Evolutionary conservation across 1,139 yeast species (phyloP), one percentile per base, ranked within the genome.

Genomic region (Yamadazyma dushanensis): DNA sequence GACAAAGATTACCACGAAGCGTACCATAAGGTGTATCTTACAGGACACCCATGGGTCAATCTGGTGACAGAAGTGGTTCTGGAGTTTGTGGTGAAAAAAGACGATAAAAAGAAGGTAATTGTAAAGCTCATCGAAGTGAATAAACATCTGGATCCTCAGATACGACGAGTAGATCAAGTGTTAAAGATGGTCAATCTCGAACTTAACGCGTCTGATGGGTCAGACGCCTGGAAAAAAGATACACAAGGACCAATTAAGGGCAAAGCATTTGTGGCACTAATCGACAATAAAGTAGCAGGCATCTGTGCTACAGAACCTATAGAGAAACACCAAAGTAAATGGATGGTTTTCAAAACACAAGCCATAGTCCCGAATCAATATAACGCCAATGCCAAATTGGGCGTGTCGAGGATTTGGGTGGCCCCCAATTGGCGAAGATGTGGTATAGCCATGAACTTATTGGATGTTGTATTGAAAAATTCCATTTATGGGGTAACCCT

Each of bases 401-500:
- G 92, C 0, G 70, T 83, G 1, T 80, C 87, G 3, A 56, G 92
- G 16, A 77, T 83, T 5, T 83, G 81, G 70, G 76, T 82, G 1
- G 74, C 78, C n/a, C 67, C 67, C 3, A 59, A 63, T 21, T 76
- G 75, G 63, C 59, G 90, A 42, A 54, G 84, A 18, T 45, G 43
- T 5, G 80, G 81, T 0, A 56, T 82, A 11, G 85, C 77, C 0
- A 40, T 50, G 4, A 46, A 48, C 19, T 49, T 83, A 35, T 56
- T 83, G 6, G 51, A 68, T 2, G 51, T 62, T 2, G 72, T 77
- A 0, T 49, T 66, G 29, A 46, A 50, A 1, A 49, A 73, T 34
- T 62, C 76, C 26, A 56, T 81, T 2, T 81, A 80, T 50, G 89
- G 89, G 0, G 49, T 73, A 29, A 39, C 22, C 0, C 49, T 83